Evolutionary conservation across 352 stramenopile species (phyloP).

Genomic region (Plasmopara viticola): DNA sequence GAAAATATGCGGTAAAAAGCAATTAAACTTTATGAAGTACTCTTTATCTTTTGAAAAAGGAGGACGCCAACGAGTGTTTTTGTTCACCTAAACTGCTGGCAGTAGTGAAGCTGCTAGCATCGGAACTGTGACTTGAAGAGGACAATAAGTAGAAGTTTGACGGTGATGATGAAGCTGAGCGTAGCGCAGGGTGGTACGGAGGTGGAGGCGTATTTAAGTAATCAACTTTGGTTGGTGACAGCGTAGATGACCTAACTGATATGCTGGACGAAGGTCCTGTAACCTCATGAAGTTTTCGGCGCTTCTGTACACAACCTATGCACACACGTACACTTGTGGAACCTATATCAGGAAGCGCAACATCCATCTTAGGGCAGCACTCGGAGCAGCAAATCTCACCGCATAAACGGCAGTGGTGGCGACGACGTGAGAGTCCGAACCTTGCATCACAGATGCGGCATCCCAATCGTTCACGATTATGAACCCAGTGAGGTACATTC

Average conservation of each 20-base stretch:
- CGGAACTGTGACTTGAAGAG: conserved; percentile 29
- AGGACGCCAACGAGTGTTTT: conserved; percentile 44
- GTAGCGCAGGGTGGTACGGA: conserved; percentile 14
- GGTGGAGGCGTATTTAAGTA: conserved; percentile 15
- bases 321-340: conserved; percentile 68
- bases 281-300: conserved; percentile 45
- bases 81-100: conserved; percentile 40
- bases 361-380: conserved; percentile 77
- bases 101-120: conserved; percentile 21
- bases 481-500: conserved; percentile 63
- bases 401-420: conserved; percentile 73
- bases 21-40: neutral
- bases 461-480: conserved; percentile 46
- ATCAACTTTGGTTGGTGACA: conserved; percentile 21
- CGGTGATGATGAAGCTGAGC: conserved; percentile 30
- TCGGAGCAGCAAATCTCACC: conserved; percentile 73
- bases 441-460: conserved; percentile 61
- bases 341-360: conserved; percentile 54
- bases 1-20: neutral
- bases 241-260: conserved; percentile 16
- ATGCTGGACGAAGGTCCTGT: conserved; percentile 12
- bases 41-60: conserved; percentile 64
- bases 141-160: conserved; percentile 45
- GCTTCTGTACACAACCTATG: conserved; percentile 48
- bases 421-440: conserved; percentile 63